Evolutionary conservation across 257 asterid species (phyloP), one percentile per base, ranked within the genome.

Genomic region (Solanum habrochaites): DNA sequence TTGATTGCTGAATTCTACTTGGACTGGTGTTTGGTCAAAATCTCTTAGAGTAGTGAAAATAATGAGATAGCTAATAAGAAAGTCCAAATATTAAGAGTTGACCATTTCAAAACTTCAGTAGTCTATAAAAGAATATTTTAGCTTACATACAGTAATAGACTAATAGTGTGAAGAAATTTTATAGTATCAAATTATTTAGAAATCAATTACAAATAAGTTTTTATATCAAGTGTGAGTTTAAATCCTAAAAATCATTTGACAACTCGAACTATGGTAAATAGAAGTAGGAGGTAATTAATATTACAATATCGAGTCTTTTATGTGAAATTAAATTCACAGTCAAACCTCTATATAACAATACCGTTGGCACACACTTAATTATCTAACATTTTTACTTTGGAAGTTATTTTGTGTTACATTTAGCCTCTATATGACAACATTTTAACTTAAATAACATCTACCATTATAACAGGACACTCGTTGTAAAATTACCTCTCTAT

Each of bases 41-140:
- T 67, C 39, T 27, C 39, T 67, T 67, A 29, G 9, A 67, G 37
- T 67, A 6, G 74, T 67, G 74, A 27, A 67, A 67, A 29, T 67
- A 67, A 67, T 66, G 73, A 66, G 73, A 66, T 0, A 12, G 73
- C 20, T 1, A 66, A 66, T 88, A 70, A 43, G 37, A 40, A 74
- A 40, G 47, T 83, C 84, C 88, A 85, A 86, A 11, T 86, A 88
- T 25, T 77, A 5, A 43, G 83, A 14, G 83, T 91, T 92, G 96
- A 93, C 94, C 94, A 39, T 85, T 93, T 93, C 96, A 89, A 86
- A 87, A 4, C 81, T 9, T 49, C 29, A 32, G 35, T 32, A 32
- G 74, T 67, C 39, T 67, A 27, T 13, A 67, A 67, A 66, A 23
- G 3, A 66, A 66, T 15, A 66, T 10, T 13, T 66, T 2, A 25